A percentile compares a stretch with the other conserved stretches of the same genome.
Conservation (phyloP, 345 rosid species). For the Euphorbia pulcherrima region DNA sequence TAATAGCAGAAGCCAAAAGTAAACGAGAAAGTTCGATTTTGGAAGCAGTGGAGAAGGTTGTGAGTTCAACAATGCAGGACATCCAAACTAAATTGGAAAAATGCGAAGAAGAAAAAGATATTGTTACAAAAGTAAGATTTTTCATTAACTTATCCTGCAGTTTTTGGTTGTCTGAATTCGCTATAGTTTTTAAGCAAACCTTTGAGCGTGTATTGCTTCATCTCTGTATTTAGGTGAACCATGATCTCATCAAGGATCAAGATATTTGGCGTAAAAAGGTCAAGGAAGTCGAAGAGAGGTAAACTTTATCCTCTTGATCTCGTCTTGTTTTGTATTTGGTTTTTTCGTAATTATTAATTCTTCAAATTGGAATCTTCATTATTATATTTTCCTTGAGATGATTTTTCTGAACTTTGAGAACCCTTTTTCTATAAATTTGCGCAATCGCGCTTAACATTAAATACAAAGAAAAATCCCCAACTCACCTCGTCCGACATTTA, state of each 20-base stretch:
- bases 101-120: constrained; percentile 55
- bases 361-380: not conserved
- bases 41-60: constrained; percentile 65
- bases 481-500: no score
- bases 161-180: not conserved
- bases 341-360: not conserved
- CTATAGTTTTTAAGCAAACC: not conserved
- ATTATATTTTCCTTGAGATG: not conserved
- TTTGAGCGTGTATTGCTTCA: not conserved
- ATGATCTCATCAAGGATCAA: constrained; percentile 66
- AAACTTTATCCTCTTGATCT: constrained; percentile 5
- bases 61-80: constrained; percentile 52
- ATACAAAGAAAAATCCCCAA: no score
- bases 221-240: constrained; percentile 44
- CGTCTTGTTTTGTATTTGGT: not conserved
- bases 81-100: constrained; percentile 60
- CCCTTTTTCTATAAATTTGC: no score
- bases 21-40: constrained; percentile 51
- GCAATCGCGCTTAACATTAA: no score
- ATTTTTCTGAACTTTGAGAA: no score
- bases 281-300: constrained; percentile 84
- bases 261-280: constrained; percentile 55
- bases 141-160: not conserved
- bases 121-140: constrained; percentile 55
- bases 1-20: constrained; percentile 66